phyloP scores from a whole-genome alignment of 768 basidiomycete genomes.

The Termitomyces eurrhizus region DNA sequence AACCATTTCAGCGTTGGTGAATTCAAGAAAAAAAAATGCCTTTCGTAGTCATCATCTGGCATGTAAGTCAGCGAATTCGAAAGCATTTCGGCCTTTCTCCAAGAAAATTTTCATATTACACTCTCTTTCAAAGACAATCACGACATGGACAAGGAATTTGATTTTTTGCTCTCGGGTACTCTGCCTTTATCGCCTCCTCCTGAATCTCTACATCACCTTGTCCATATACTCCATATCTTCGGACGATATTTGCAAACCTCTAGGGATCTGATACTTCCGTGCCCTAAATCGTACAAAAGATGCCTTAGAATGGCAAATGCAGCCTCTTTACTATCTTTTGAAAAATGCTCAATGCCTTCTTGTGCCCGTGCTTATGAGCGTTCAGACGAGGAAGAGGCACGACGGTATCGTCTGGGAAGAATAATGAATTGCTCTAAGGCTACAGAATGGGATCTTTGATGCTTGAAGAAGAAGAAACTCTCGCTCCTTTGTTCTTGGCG shows the following conservation, averaged over 20 bases:
- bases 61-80: slow-evolving; percentile 46
- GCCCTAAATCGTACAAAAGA: slow-evolving; percentile 37
- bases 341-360: slow-evolving; percentile 54
- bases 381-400: slow-evolving; percentile 30
- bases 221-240: slow-evolving; percentile 39
- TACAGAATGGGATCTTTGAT: slow-evolving; percentile 51
- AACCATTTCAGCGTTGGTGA: slow-evolving; percentile 38
- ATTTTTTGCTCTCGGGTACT: slow-evolving; percentile 37
- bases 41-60: slow-evolving; percentile 54
- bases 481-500: slow-evolving; percentile 26
- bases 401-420: slow-evolving; percentile 41
- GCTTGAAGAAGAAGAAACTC: slow-evolving; percentile 33
- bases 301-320: slow-evolving; percentile 50
- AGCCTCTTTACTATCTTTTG: slow-evolving; percentile 25
- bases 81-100: slow-evolving; percentile 45
- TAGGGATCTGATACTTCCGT: slow-evolving; percentile 25
- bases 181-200: slow-evolving; percentile 23
- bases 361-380: slow-evolving; percentile 46
- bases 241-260: slow-evolving; percentile 33
- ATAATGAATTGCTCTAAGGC: slow-evolving; percentile 38
- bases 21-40: slow-evolving; percentile 25
- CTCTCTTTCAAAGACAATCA: slow-evolving; percentile 39
- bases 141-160: slow-evolving; percentile 43
- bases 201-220: slow-evolving; percentile 42
- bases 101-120: slow-evolving; percentile 53